Evolutionary conservation across 2,329 filamentous ascomycete species (phyloP).

Genomic region (Neonectria magnoliae): DNA sequence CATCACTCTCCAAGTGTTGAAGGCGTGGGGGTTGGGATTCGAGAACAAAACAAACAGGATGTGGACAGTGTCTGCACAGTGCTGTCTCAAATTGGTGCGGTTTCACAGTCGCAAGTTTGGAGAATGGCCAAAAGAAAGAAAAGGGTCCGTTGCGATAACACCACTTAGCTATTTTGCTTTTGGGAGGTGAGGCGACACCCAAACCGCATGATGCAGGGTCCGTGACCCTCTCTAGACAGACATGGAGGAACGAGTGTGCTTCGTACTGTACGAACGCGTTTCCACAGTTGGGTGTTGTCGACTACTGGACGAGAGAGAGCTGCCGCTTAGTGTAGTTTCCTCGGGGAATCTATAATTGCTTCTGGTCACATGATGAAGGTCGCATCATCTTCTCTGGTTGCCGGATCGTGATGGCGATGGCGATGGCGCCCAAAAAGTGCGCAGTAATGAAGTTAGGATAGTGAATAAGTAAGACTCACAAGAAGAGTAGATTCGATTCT

Average conservation of each 20-base stretch:
- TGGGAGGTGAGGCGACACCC: conserved; percentile 19
- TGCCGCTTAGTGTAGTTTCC: conserved; percentile 43
- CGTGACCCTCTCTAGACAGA: conserved; percentile 12
- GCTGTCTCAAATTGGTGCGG: not conserved
- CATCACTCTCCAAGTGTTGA: conserved; percentile 3
- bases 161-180: conserved; percentile 18
- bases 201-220: conserved; percentile 33
- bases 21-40: conserved; percentile 21
- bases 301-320: conserved; percentile 25
- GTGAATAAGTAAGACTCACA: not conserved
- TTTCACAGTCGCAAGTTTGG: not conserved
- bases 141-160: conserved; percentile 5
- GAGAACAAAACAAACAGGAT: conserved; percentile 9
- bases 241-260: conserved; percentile 12
- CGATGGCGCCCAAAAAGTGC: not conserved
- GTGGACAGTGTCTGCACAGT: conserved; percentile 3
- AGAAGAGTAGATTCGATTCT: not conserved
- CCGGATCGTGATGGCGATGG: conserved; percentile 3
- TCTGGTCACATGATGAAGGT: conserved; percentile 32
- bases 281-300: conserved; percentile 9
- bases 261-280: not conserved
- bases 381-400: conserved; percentile 5
- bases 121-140: not conserved
- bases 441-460: not conserved
- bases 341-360: conserved; percentile 47